These are phyloP conservation scores for Powellomyces hirtus DNA, from an alignment of 192 early-diverging fungal species.

Conservation along the genomic window DNA sequence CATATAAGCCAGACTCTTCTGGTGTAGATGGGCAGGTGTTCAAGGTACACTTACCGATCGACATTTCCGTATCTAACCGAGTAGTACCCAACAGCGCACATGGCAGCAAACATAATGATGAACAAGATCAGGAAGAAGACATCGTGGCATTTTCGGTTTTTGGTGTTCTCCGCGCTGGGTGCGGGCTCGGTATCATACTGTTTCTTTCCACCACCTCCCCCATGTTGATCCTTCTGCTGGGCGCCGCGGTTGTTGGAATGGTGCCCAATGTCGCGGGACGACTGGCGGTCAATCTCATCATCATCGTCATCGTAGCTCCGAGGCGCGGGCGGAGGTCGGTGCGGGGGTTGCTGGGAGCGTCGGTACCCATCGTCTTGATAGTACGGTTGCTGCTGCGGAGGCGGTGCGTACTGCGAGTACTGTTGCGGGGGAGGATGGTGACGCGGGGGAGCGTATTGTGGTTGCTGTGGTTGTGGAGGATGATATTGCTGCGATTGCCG, in stretches of 20 bases:
- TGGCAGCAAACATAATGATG: constrained; percentile 19
- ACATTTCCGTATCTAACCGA: constrained; percentile 29
- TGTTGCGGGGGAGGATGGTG: background rate
- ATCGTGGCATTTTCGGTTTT: constrained; percentile 15
- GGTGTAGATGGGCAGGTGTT: background rate
- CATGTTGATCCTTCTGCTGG: background rate
- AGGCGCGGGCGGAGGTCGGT: background rate
- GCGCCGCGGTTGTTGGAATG: background rate
- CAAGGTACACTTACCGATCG: too few species aligned
- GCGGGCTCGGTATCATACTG: background rate
- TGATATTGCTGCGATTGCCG: background rate
- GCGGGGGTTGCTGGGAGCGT: background rate
- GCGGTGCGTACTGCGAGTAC: background rate
- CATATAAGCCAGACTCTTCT: background rate
- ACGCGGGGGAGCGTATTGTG: background rate
- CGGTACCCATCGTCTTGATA: background rate
- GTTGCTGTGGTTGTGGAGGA: background rate
- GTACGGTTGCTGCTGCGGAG: background rate
- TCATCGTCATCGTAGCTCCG: background rate
- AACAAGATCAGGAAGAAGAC: constrained; percentile 33
- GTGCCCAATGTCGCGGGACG: too few species aligned
- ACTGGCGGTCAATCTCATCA: background rate
- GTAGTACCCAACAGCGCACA: constrained; percentile 21
- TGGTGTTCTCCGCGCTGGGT: background rate
- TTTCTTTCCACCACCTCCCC: background rate